Evolutionary conservation across 345 rosid genomes (phyloP), one percentile per base, ranked within the genome.

Genomic region (Salix caprea): DNA sequence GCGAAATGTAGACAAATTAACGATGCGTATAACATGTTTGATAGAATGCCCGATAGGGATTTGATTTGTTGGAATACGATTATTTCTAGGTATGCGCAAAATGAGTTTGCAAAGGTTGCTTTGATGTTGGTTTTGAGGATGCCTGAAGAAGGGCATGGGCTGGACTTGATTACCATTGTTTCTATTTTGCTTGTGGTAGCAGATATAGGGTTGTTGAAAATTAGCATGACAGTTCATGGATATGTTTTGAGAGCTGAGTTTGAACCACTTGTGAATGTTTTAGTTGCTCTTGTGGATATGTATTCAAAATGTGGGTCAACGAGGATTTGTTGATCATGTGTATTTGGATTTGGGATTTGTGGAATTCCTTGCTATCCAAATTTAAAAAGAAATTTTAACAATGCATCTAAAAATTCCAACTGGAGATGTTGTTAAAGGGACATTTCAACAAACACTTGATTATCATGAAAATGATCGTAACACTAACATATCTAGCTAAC

Each of bases 11-110:
- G 88, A 77, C 80, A 81, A 68, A 73, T 90, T 61, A 78, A 80
- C 14, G 91, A 91, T 13, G 90, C 97, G 0, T 82, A 80, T 66
- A 94, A 91, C 84, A 86, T 91, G 94, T 92, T 94, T 74, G 96
- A 86, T 74, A 89, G 94, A 85, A 90, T 91, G 97, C 85, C 91
- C 26, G 92, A 87, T n/a, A 92, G 92, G 73, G 98, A 92, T 65
- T 87, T 90, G 85, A 91, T 92, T 74, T 91, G 88, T 11, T 94
- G 93, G 97, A 94, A 92, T 76, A 88, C 91, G 2, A 94, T 94
- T 72, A 79, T 92, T 80, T 85, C 96, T 71, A 96, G 97, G 36
- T 86, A 82, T 71, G 86, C 94, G 0, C 96, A 92, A 78, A 92
- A 94, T 86, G 90, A 91, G 16, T 82, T 92, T 62, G 81, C 91